Evolutionary conservation across 164 flowering plant species (phyloP).

Genomic region (Aristolochia californica): DNA sequence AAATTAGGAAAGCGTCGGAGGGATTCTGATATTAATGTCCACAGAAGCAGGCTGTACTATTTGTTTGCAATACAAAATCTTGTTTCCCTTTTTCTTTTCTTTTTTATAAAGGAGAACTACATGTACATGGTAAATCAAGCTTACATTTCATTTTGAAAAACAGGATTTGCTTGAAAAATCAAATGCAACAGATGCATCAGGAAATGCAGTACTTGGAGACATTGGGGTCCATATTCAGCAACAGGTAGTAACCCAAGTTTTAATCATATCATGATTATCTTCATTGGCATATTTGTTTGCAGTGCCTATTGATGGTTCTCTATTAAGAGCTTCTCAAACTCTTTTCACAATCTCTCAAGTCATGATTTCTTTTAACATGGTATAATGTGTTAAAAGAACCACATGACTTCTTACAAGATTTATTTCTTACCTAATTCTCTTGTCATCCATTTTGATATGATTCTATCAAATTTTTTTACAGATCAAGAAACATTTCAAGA

Average conservation of each 20-base stretch:
- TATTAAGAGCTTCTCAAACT: too few species aligned
- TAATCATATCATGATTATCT: neutral
- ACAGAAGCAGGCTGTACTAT: neutral
- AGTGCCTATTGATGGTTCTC: neutral
- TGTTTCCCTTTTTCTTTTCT: neutral
- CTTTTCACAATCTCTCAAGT: too few species aligned
- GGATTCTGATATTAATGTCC: neutral
- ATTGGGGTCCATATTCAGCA: slow-evolving; percentile 37
- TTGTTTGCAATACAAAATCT: neutral
- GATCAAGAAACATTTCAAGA: slow-evolving; percentile 36
- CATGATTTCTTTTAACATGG: too few species aligned
- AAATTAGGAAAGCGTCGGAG: too few species aligned
- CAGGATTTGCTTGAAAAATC: slow-evolving; percentile 33
- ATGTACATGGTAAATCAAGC: neutral
- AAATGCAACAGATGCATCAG: slow-evolving; percentile 35
- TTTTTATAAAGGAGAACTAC: neutral
- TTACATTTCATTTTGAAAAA: neutral
- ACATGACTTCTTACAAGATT: neutral
- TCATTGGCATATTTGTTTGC: neutral
- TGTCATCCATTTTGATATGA: too few species aligned
- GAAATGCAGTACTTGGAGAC: slow-evolving; percentile 28
- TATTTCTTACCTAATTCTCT: too few species aligned
- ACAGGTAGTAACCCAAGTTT: slow-evolving; percentile 17
- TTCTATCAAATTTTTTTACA: slow-evolving; percentile 9
- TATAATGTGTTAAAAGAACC: neutral